Percentiles rank a stretch among this genome's conserved stretches.
phyloP scores from a whole-genome alignment of 805 yeast species.

The Candida golubevii region DNA sequence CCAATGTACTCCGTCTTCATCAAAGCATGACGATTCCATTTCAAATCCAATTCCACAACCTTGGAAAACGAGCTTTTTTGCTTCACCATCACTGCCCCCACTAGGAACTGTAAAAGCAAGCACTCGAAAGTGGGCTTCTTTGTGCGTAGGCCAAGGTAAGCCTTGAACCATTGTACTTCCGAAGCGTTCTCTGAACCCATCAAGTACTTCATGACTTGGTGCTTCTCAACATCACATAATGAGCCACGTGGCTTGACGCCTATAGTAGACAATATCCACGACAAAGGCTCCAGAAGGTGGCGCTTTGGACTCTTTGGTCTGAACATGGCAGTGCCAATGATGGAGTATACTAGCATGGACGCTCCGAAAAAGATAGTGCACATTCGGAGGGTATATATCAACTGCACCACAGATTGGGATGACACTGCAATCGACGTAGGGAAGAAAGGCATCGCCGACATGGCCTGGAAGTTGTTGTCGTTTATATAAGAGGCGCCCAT shows the following conservation, averaged over 20 bases:
- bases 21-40: constrained; percentile 24
- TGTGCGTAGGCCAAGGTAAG: constrained; percentile 26
- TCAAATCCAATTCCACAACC: constrained; percentile 23
- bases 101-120: constrained; percentile 26
- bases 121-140: constrained; percentile 33
- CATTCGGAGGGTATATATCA: not conserved
- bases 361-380: not conserved
- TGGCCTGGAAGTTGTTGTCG: constrained; percentile 45
- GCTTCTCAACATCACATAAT: constrained; percentile 7
- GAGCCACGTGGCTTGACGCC: constrained; percentile 4
- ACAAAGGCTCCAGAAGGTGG: not conserved
- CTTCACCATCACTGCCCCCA: constrained; percentile 24
- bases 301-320: not conserved
- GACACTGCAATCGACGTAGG: constrained; percentile 2
- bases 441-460: constrained; percentile 43
- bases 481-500: constrained; percentile 58
- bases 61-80: constrained; percentile 19
- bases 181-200: constrained; percentile 16
- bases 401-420: not conserved
- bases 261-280: not conserved
- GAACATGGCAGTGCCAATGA: not conserved
- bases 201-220: constrained; percentile 16
- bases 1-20: constrained; percentile 30
- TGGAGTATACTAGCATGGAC: constrained; percentile 1
- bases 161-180: constrained; percentile 17